Evolutionary conservation across 2,329 filamentous ascomycete genomes (phyloP).

Genomic region (Cyanodermella asteris): DNA sequence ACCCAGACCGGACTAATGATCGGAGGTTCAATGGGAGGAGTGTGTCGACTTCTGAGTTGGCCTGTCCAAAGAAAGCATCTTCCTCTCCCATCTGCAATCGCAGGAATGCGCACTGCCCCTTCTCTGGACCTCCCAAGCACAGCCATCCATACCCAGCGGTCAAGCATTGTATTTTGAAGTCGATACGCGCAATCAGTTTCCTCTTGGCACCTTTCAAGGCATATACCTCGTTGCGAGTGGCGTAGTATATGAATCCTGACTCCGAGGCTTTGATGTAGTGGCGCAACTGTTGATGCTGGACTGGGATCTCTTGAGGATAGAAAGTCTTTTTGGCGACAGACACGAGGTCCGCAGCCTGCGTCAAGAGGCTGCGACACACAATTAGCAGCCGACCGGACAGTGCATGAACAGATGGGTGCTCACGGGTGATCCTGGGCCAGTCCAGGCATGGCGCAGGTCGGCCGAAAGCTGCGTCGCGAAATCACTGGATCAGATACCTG

Average conservation of each 20-base stretch:
- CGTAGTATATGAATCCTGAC: constrained; percentile 63
- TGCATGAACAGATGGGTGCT: too few species aligned
- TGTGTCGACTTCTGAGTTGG: constrained; percentile 29
- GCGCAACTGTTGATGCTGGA: constrained; percentile 42
- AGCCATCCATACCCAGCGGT: constrained; percentile 75
- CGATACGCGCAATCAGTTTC: constrained; percentile 49
- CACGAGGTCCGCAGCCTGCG: too few species aligned
- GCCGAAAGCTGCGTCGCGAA: too few species aligned
- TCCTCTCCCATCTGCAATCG: constrained; percentile 23
- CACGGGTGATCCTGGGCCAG: too few species aligned
- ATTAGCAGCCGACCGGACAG: too few species aligned
- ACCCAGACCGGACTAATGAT: constrained; percentile 9
- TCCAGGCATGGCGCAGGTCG: too few species aligned
- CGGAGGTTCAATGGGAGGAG: constrained; percentile 32
- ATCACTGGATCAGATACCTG: too few species aligned
- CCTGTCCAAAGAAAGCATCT: constrained; percentile 10
- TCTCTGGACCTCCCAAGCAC: constrained; percentile 65
- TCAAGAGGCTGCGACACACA: too few species aligned
- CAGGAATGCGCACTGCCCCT: constrained; percentile 70
- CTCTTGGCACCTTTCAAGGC: constrained; percentile 49
- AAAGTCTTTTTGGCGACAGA: constrained; percentile 33
- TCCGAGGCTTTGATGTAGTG: constrained; percentile 71
- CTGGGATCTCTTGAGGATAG: constrained; percentile 44
- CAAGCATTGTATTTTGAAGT: constrained; percentile 60
- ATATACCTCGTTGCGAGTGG: constrained; percentile 53